These are phyloP conservation scores for Geotrichum australiense DNA, from an alignment of 1,139 yeast genomes.

Conservation along the genomic window DNA sequence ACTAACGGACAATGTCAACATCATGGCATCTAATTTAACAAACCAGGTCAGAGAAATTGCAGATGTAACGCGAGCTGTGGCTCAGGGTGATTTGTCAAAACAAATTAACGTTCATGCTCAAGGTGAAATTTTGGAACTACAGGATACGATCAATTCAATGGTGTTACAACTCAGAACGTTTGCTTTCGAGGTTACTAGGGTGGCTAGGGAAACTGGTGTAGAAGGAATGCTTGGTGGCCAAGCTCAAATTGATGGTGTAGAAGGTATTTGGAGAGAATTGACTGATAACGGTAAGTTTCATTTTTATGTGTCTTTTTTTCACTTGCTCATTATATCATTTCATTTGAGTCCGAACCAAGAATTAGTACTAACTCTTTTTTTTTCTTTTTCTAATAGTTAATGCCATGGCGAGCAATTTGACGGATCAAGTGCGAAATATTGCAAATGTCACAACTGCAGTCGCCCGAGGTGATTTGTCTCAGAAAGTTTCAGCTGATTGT, in stretches of 20 bases:
- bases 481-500: constrained; percentile 83
- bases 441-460: constrained; percentile 91
- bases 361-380: constrained; percentile 8
- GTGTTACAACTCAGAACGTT: constrained; percentile 82
- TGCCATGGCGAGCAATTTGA: constrained; percentile 83
- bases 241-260: constrained; percentile 75
- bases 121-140: constrained; percentile 72
- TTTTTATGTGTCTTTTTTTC: background rate
- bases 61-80: constrained; percentile 80
- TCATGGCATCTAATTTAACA: constrained; percentile 80
- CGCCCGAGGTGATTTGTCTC: constrained; percentile 81
- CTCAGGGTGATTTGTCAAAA: constrained; percentile 68
- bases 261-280: constrained; percentile 84
- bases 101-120: constrained; percentile 80
- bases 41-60: constrained; percentile 83
- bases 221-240: constrained; percentile 85
- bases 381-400: too few species aligned
- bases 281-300: constrained; percentile 57
- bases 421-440: constrained; percentile 82
- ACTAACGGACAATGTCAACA: constrained; percentile 75
- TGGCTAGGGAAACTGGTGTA: constrained; percentile 85
- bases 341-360: too few species aligned
- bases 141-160: constrained; percentile 77
- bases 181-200: constrained; percentile 83
- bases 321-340: background rate